Evolutionary conservation across 2,329 filamentous ascomycete genomes (phyloP).

Genomic region (Monosporascus sp.): DNA sequence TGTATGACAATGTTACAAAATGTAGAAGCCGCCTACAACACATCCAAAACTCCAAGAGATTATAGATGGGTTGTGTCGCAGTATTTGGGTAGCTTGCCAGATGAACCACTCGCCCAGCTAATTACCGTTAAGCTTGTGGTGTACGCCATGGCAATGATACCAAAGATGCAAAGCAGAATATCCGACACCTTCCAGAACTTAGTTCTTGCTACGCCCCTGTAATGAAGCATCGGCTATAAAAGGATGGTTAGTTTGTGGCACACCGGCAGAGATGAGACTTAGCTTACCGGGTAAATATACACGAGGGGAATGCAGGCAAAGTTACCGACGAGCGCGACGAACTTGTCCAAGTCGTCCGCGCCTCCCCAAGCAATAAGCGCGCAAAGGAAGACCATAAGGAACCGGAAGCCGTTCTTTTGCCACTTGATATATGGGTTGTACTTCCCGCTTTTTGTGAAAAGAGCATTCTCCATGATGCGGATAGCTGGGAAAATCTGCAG

Average conservation of each 20-base stretch:
- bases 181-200: constrained; percentile 65
- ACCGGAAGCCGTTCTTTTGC: constrained; percentile 98
- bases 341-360: constrained; percentile 91
- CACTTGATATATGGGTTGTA: constrained; percentile 99
- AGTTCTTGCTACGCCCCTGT: constrained; percentile 69
- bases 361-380: constrained; percentile 86
- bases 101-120: constrained; percentile 68
- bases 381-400: constrained; percentile 84
- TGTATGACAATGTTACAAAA: too few relatives aligned
- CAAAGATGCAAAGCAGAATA: constrained; percentile 72
- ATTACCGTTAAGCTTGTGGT: constrained; percentile 81
- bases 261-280: background rate
- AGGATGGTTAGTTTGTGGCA: constrained; percentile 22
- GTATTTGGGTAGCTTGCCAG: constrained; percentile 45
- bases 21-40: too few relatives aligned
- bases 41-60: background rate
- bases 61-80: constrained; percentile 39
- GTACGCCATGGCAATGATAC: constrained; percentile 82
- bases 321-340: constrained; percentile 91
- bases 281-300: constrained; percentile 91
- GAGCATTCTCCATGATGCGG: constrained; percentile 87
- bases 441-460: constrained; percentile 92
- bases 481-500: constrained; percentile 97
- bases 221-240: constrained; percentile 81
- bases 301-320: constrained; percentile 97